Evolutionary conservation across 192 early-diverging fungal genomes (phyloP).

Genomic region (Umbelopsis sp.): DNA sequence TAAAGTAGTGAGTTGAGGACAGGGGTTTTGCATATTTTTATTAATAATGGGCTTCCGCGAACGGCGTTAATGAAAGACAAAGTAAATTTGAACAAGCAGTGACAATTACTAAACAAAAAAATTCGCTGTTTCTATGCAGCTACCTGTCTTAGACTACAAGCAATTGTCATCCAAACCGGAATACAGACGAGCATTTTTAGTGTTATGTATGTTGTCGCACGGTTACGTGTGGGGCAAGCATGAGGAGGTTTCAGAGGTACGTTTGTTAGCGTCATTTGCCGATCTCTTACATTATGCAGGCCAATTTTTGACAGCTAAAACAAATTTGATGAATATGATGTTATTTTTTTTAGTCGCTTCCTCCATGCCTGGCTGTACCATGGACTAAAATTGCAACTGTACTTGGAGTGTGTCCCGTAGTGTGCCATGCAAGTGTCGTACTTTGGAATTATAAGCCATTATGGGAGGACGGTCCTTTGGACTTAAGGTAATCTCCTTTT

Average conservation of each 20-base stretch:
- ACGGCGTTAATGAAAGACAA: too few species aligned
- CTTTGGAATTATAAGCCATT: conserved; percentile 93
- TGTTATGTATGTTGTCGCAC: conserved; percentile 88
- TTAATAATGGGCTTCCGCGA: neutral
- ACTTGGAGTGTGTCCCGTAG: conserved; percentile 84
- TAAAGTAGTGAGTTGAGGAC: neutral
- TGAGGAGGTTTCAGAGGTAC: conserved; percentile 71
- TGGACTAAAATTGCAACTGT: conserved; percentile 75
- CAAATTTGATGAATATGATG: neutral
- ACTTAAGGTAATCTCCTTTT: conserved; percentile 58
- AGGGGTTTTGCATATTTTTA: neutral
- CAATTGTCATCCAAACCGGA: conserved; percentile 66
- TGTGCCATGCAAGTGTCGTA: conserved; percentile 84
- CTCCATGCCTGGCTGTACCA: conserved; percentile 78
- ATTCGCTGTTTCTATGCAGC: conserved; percentile 42
- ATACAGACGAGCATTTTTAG: conserved; percentile 83
- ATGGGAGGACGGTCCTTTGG: conserved; percentile 76
- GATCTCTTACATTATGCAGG: conserved; percentile 15
- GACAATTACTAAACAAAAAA: too few species aligned
- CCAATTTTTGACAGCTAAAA: neutral
- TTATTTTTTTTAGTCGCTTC: conserved; percentile 57
- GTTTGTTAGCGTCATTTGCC: neutral
- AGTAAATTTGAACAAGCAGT: too few species aligned
- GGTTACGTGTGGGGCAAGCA: conserved; percentile 92
- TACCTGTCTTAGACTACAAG: conserved; percentile 72